Conservation (phyloP, 441 rosid genomes). For the Populus hybrid region DNA sequence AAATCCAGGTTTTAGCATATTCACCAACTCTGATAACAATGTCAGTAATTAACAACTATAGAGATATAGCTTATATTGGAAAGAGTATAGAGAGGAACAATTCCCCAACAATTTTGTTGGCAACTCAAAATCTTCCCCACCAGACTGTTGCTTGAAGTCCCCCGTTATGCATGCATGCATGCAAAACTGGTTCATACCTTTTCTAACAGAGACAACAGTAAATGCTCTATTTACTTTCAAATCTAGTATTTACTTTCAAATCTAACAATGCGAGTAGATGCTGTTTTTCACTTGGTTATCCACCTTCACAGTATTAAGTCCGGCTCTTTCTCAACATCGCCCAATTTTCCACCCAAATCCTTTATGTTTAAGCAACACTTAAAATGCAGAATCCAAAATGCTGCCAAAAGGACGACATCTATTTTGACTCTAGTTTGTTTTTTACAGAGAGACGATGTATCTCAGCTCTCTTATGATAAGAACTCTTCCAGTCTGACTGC, state of each 20-base stretch:
- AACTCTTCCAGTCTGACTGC: background rate
- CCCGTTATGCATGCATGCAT: no score
- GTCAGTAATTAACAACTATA: background rate
- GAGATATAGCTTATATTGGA: background rate
- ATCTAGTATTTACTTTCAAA: constrained; percentile 1
- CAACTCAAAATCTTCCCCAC: background rate
- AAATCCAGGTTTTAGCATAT: constrained; percentile 9
- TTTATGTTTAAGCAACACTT: background rate
- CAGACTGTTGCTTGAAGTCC: constrained; percentile 1
- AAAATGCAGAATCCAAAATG: background rate
- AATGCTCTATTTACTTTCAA: background rate
- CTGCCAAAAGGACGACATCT: background rate
- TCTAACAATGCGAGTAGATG: background rate
- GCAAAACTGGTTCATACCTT: background rate
- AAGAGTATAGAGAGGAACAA: background rate
- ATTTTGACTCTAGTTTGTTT: background rate
- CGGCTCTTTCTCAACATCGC: background rate
- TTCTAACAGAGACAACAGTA: background rate
- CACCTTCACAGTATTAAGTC: background rate
- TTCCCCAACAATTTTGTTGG: background rate
- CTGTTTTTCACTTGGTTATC: background rate
- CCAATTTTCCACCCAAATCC: background rate
- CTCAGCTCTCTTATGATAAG: background rate
- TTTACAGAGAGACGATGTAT: background rate
- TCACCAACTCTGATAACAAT: background rate